These are phyloP conservation scores for Leptographium flavum DNA, from an alignment of 2,329 filamentous ascomycete genomes.

Conservation along the genomic window DNA sequence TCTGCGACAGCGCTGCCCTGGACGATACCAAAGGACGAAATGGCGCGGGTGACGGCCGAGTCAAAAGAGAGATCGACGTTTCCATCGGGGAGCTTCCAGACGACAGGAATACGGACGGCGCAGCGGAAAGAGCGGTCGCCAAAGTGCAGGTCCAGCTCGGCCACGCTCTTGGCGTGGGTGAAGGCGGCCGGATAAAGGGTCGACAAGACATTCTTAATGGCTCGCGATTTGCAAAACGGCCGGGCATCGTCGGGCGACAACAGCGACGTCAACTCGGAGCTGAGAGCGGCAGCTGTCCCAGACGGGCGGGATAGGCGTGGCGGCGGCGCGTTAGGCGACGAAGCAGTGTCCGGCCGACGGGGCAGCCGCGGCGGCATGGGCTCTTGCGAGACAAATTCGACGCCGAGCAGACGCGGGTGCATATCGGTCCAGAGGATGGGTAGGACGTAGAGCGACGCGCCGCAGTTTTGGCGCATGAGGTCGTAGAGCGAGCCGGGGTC, in stretches of 20 bases:
- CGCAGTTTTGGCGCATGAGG: conserved; percentile 32
- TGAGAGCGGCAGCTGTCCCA: conserved; percentile 25
- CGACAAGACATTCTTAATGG: conserved; percentile 28
- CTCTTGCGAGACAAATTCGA: conserved; percentile 24
- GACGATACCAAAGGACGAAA: conserved; percentile 16
- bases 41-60: conserved; percentile 20
- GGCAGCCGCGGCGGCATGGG: conserved; percentile 10
- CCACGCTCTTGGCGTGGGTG: conserved; percentile 16
- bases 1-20: conserved; percentile 12
- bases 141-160: conserved; percentile 35
- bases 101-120: conserved; percentile 31
- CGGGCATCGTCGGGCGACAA: conserved; percentile 20
- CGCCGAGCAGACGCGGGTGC: conserved; percentile 33
- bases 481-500: conserved; percentile 36
- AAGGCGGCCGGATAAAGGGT: conserved; percentile 26
- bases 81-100: conserved; percentile 30
- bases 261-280: conserved; percentile 28
- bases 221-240: conserved; percentile 22
- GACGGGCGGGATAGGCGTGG: conserved; percentile 20
- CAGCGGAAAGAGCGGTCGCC: conserved; percentile 29
- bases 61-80: conserved; percentile 18
- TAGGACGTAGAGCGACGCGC: conserved; percentile 32
- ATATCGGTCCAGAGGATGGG: conserved; percentile 42
- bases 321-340: conserved; percentile 19
- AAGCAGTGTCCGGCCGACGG: conserved; percentile 25